A percentile compares a stretch with the other conserved stretches of the same genome.
These are phyloP conservation scores for Neonectria magnoliae DNA, from an alignment of 2,329 filamentous ascomycete genomes.

Conservation along the genomic window DNA sequence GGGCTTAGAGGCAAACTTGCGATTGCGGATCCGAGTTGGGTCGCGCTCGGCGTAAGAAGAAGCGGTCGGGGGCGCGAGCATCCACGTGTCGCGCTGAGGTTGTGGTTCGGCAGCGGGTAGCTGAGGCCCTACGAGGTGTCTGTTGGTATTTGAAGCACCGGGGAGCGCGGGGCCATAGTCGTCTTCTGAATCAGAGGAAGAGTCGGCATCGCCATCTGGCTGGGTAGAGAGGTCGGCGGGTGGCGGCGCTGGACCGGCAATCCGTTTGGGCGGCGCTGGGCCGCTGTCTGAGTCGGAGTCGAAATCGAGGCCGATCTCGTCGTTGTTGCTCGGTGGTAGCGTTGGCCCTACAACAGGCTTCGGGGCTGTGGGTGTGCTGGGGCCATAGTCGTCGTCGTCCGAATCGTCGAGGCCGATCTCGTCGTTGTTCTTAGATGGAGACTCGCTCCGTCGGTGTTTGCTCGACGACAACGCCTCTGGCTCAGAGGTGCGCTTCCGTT, in stretches of 20 bases:
- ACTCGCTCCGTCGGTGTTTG: slow-evolving; percentile 53
- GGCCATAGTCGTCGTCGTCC: slow-evolving; percentile 57
- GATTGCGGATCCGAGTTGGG: slow-evolving; percentile 82
- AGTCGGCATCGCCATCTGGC: slow-evolving; percentile 46
- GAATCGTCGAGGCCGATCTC: slow-evolving; percentile 58
- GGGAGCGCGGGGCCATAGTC: slow-evolving; percentile 71
- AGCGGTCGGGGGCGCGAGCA: slow-evolving; percentile 74
- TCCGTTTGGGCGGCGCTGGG: slow-evolving; percentile 49
- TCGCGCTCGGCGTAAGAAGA: slow-evolving; percentile 72
- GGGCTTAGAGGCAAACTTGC: slow-evolving; percentile 80
- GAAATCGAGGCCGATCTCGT: slow-evolving; percentile 55
- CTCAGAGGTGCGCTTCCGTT: slow-evolving; percentile 66
- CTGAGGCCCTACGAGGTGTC: slow-evolving; percentile 54
- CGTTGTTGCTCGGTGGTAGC: slow-evolving; percentile 44
- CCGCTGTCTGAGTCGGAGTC: slow-evolving; percentile 50
- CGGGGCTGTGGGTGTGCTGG: slow-evolving; percentile 41
- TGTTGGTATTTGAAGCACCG: slow-evolving; percentile 57
- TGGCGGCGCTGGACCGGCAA: slow-evolving; percentile 48
- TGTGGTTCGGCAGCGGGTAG: slow-evolving; percentile 52
- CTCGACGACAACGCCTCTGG: slow-evolving; percentile 49
- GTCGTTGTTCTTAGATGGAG: slow-evolving; percentile 53
- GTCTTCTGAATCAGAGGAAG: slow-evolving; percentile 58
- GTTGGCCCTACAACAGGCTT: slow-evolving; percentile 38
- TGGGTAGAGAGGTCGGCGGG: slow-evolving; percentile 41
- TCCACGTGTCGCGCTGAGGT: slow-evolving; percentile 83